Conservation (phyloP, 164 flowering plant species). For the Aristolochia contorta region DNA sequence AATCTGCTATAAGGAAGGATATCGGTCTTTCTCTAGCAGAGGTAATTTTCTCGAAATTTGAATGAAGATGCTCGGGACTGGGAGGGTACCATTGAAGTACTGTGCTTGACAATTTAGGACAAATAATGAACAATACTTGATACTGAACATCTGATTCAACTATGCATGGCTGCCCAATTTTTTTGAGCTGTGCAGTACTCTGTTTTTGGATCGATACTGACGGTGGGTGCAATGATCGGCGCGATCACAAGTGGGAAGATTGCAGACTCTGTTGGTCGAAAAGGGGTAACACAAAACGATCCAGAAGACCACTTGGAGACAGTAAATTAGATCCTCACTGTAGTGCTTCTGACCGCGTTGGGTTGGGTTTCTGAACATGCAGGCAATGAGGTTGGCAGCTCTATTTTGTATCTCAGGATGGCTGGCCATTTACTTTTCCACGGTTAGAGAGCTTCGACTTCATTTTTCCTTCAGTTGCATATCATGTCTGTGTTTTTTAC, state of each 20-base stretch:
- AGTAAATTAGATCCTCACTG: background rate
- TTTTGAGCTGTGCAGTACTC: constrained; percentile 42
- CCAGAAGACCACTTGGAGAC: background rate
- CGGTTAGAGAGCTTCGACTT: constrained; percentile 18
- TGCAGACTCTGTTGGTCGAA: constrained; percentile 53
- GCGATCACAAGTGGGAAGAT: constrained; percentile 46
- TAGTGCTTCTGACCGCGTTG: background rate
- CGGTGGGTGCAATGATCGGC: constrained; percentile 59
- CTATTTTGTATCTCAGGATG: constrained; percentile 40
- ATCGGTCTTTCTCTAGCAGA: constrained; percentile 39
- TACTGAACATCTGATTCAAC: too few relatives aligned
- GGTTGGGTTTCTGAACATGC: too few relatives aligned
- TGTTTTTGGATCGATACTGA: constrained; percentile 54
- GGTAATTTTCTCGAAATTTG: constrained; percentile 12
- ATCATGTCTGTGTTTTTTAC: too few relatives aligned
- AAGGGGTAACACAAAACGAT: constrained; percentile 24
- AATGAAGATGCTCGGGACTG: too few relatives aligned
- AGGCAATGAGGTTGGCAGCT: constrained; percentile 43
- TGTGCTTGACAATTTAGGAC: too few relatives aligned
- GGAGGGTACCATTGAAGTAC: too few relatives aligned
- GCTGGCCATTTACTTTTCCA: constrained; percentile 33
- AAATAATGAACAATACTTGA: too few relatives aligned
- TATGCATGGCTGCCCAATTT: too few relatives aligned
- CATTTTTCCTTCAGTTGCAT: too few relatives aligned
- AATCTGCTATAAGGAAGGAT: constrained; percentile 40